A percentile compares a stretch with the other conserved stretches of the same genome.
Evolutionary conservation across 139 green algal genomes (phyloP).

Genomic region (Micractinium conductrix): DNA sequence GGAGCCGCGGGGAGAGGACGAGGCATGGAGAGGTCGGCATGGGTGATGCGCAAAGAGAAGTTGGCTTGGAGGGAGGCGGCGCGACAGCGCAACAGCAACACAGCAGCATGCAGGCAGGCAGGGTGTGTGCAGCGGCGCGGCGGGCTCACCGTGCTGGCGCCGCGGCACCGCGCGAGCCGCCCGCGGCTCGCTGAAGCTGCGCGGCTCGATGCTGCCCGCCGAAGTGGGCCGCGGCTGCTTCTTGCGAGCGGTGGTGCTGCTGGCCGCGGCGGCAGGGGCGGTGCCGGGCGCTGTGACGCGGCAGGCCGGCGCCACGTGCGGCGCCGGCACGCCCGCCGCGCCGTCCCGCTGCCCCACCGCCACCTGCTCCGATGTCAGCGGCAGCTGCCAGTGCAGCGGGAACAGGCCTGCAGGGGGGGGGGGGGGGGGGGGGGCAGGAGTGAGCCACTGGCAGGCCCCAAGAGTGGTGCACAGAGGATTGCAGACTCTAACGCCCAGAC

Average conservation of each 20-base stretch:
- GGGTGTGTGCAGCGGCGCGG: not conserved
- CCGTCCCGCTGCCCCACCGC: conserved; percentile 14
- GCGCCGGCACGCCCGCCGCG: conserved; percentile 9
- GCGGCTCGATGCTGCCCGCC: not conserved
- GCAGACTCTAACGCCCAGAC: not conserved
- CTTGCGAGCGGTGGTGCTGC: not conserved
- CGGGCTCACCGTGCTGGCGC: conserved; percentile 3
- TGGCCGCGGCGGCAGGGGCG: not conserved
- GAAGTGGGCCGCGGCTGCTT: not conserved
- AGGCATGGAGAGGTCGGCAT: not conserved
- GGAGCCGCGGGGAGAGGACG: not conserved
- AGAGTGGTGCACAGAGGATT: too few species aligned
- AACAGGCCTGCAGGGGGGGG: conserved; percentile 21
- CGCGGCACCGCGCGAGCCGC: not conserved
- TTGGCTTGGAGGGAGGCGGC: too few species aligned
- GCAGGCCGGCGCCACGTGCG: conserved; percentile 16
- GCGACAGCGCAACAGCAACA: too few species aligned
- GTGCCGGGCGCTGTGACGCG: conserved; percentile 16
- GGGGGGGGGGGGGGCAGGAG: too few species aligned
- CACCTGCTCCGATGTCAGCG: conserved; percentile 5
- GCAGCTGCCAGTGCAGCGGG: conserved; percentile 31
- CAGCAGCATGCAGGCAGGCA: too few species aligned
- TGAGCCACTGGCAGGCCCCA: too few species aligned
- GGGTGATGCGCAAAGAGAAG: too few species aligned
- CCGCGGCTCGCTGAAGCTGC: conserved; percentile 17